Percentiles rank a stretch among this genome's conserved stretches.
These are phyloP conservation scores for Yarrowia bubula DNA, from an alignment of 805 yeast genomes.

Conservation along the genomic window DNA sequence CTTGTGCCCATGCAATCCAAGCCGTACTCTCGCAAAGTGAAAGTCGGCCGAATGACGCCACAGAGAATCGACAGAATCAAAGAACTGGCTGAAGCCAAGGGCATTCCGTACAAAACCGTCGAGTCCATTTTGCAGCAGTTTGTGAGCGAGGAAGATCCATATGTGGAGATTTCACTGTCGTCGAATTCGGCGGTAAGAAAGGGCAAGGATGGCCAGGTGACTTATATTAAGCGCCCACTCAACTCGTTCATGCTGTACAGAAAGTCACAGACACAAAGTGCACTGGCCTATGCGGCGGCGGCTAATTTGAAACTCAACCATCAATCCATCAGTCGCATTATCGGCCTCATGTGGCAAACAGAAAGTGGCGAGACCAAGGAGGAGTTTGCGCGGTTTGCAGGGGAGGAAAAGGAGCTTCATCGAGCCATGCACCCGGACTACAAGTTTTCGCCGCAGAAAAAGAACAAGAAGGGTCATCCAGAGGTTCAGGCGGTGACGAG, in stretches of 20 bases:
- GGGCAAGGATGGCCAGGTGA: slow-evolving; percentile 27
- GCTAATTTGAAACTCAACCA: slow-evolving; percentile 42
- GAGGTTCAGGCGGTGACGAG: slow-evolving; percentile 17
- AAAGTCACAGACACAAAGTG: slow-evolving; percentile 45
- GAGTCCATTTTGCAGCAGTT: slow-evolving; percentile 33
- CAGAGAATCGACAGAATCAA: slow-evolving; percentile 34
- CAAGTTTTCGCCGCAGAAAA: slow-evolving; percentile 46
- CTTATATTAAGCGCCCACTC: slow-evolving; percentile 47
- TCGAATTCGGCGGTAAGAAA: slow-evolving; percentile 20
- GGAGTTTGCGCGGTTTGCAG: slow-evolving; percentile 43
- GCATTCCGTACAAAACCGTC: slow-evolving; percentile 35
- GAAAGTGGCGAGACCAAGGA: slow-evolving; percentile 43
- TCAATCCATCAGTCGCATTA: slow-evolving; percentile 44
- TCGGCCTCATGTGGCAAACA: slow-evolving; percentile 49
- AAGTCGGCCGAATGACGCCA: slow-evolving; percentile 35
- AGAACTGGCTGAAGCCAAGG: slow-evolving; percentile 35
- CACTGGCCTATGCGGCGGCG: slow-evolving; percentile 38
- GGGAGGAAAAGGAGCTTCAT: slow-evolving; percentile 46
- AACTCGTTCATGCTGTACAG: slow-evolving; percentile 51
- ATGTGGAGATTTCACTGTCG: slow-evolving; percentile 10
- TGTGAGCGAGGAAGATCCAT: slow-evolving; percentile 21
- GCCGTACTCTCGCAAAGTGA: slow-evolving; percentile 29
- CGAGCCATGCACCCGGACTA: slow-evolving; percentile 46
- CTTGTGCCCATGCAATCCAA: not conserved
- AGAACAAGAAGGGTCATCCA: slow-evolving; percentile 27